These are phyloP conservation scores for Pyricularia sp. DNA, from an alignment of 2,329 filamentous ascomycete species.

Conservation along the genomic window DNA sequence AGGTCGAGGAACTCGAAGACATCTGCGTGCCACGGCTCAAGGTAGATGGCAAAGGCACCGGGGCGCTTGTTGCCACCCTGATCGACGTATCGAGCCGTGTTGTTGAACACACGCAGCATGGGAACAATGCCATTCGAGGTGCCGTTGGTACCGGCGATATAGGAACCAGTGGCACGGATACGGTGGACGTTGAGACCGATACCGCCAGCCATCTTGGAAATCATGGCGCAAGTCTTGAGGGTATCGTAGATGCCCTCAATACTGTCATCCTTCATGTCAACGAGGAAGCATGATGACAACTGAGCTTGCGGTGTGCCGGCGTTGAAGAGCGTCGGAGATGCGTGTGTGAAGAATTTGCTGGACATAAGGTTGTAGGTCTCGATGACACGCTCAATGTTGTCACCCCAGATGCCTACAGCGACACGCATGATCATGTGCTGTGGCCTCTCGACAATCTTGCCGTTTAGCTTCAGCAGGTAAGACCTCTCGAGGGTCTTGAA, in stretches of 20 bases:
- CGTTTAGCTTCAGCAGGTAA: slow-evolving; percentile 90
- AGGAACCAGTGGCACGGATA: slow-evolving; percentile 94
- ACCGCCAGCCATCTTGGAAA: slow-evolving; percentile 98
- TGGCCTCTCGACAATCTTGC: slow-evolving; percentile 92
- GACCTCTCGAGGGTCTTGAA: slow-evolving; percentile 99
- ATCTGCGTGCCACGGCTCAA: slow-evolving; percentile 98
- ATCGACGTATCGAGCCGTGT: slow-evolving; percentile 96
- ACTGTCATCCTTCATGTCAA: slow-evolving; percentile 99
- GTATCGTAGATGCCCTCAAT: slow-evolving; percentile 99
- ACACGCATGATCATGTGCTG: slow-evolving; percentile 99
- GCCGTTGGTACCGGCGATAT: slow-evolving; percentile 96
- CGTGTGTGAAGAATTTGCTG: slow-evolving; percentile 96
- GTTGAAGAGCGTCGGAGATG: slow-evolving; percentile 92
- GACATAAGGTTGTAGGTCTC: slow-evolving; percentile 99
- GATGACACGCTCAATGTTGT: slow-evolving; percentile 86
- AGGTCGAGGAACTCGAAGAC: slow-evolving; percentile 96
- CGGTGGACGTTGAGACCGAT: slow-evolving; percentile 95
- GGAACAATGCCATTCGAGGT: slow-evolving; percentile 96
- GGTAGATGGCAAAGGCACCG: slow-evolving; percentile 96
- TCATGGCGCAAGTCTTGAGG: slow-evolving; percentile 98
- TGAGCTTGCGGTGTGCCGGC: slow-evolving; percentile 92
- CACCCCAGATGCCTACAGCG: slow-evolving; percentile 90
- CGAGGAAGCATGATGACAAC: slow-evolving; percentile 95
- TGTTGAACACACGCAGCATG: slow-evolving; percentile 99
- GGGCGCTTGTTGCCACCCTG: slow-evolving; percentile 99